A percentile compares a stretch with the other conserved stretches of the same genome.
Evolutionary conservation across 176 grass and related monocot species (phyloP).

Genomic region (Avena insularis): DNA sequence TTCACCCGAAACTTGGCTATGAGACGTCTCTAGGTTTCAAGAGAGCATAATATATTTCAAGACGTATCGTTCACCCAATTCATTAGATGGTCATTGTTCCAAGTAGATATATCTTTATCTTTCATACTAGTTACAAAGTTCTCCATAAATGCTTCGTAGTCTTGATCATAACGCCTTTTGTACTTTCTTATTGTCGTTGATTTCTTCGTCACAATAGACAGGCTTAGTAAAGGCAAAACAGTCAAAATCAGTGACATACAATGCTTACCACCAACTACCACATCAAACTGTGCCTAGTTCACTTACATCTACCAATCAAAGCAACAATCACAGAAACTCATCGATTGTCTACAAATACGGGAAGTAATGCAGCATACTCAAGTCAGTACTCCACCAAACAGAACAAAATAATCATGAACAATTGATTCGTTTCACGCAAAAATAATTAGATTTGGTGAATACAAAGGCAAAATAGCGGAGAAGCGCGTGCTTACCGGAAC

Average conservation of each 20-base stretch:
- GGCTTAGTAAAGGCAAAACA: not conserved
- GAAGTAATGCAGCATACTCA: not conserved
- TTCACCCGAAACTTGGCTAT: not conserved
- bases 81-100: slow-evolving; percentile 24
- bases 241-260: not conserved
- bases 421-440: not conserved
- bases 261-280: slow-evolving; percentile 3
- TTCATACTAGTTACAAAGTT: slow-evolving; percentile 10
- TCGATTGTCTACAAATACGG: not conserved
- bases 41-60: slow-evolving; percentile 17
- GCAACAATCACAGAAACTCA: slow-evolving; percentile 11
- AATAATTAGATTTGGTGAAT: not conserved
- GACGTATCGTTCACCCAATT: slow-evolving; percentile 36
- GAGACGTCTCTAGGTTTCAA: slow-evolving; percentile 18
- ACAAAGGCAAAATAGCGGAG: not conserved
- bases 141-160: slow-evolving; percentile 36
- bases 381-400: not conserved
- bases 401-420: not conserved
- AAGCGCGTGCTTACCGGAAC: slow-evolving; percentile 55
- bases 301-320: not conserved
- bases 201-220: slow-evolving; percentile 26
- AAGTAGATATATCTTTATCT: slow-evolving; percentile 39
- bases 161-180: slow-evolving; percentile 24
- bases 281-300: slow-evolving; percentile 20
- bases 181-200: not conserved